A percentile compares a stretch with the other conserved stretches of the same genome.
These are phyloP conservation scores for Debaryomyces hansenii DNA, from an alignment of 805 yeast genomes.

Conservation along the genomic window DNA sequence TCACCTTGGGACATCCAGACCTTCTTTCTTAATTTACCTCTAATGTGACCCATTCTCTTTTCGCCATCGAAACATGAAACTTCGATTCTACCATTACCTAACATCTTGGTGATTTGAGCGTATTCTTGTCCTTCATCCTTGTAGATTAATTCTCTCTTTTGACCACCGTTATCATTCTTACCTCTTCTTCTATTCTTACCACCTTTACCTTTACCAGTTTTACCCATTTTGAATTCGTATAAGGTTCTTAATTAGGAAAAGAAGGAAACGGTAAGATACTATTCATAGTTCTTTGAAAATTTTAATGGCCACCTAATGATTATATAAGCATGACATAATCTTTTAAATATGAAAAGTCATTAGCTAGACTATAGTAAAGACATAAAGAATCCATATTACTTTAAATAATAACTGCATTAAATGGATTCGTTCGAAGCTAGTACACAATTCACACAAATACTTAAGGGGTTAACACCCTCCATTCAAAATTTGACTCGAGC, in stretches of 20 bases:
- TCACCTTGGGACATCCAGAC: conserved; percentile 99
- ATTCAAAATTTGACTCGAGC: conserved; percentile 49
- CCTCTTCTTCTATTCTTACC: conserved; percentile 98
- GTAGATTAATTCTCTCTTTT: conserved; percentile 89
- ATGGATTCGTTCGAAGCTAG: conserved; percentile 93
- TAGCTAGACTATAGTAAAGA: not conserved
- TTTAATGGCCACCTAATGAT: conserved; percentile 1
- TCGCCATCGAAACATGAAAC: conserved; percentile 93
- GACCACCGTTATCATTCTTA: conserved; percentile 87
- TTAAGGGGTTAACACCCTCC: conserved; percentile 67
- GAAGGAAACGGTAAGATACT: not conserved
- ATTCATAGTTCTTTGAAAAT: conserved; percentile 6
- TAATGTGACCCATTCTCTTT: conserved; percentile 94
- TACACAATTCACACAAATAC: conserved; percentile 66
- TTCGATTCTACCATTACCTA: conserved; percentile 97
- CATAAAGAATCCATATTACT: not conserved
- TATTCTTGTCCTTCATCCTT: conserved; percentile 98
- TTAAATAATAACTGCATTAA: not conserved
- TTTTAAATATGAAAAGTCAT: not conserved
- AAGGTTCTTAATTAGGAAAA: not conserved
- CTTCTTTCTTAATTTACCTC: conserved; percentile 99
- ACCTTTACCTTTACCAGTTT: conserved; percentile 76
- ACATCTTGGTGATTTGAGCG: conserved; percentile 97
- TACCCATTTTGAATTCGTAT: conserved; percentile 54
- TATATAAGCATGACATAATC: conserved; percentile 1